phyloP scores from a whole-genome alignment of 1,139 yeast species.

The Kazachstania sp. region DNA sequence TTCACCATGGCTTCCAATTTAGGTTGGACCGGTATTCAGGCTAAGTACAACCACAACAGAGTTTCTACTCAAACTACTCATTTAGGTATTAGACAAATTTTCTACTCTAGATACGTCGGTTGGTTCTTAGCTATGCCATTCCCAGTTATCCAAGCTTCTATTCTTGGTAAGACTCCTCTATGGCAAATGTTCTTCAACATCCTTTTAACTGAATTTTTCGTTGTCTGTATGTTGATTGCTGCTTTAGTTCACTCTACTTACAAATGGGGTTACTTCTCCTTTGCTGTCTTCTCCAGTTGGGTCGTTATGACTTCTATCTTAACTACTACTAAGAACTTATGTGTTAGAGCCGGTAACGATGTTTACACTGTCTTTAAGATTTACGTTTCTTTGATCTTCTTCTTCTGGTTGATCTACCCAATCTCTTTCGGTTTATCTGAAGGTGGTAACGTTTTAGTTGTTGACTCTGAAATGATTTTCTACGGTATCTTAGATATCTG shows the following conservation, averaged over 20 bases:
- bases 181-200: constrained; percentile 36
- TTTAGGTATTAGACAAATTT: constrained; percentile 50
- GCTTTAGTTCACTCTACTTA: constrained; percentile 46
- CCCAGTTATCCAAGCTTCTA: constrained; percentile 40
- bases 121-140: constrained; percentile 60
- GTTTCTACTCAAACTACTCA: constrained; percentile 28
- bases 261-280: constrained; percentile 44
- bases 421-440: constrained; percentile 54
- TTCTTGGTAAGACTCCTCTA: constrained; percentile 37
- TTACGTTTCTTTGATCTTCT: constrained; percentile 20
- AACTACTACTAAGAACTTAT: constrained; percentile 23
- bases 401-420: constrained; percentile 45
- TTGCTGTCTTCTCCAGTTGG: constrained; percentile 31
- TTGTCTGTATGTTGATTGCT: constrained; percentile 49
- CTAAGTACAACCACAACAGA: constrained; percentile 48
- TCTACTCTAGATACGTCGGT: constrained; percentile 57
- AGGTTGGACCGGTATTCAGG: constrained; percentile 49
- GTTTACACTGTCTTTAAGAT: constrained; percentile 14
- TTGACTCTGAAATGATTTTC: constrained; percentile 56
- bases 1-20: constrained; percentile 60
- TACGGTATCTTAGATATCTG: constrained; percentile 52
- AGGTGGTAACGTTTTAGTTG: constrained; percentile 58
- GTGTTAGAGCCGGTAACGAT: constrained; percentile 17
- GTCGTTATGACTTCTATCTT: constrained; percentile 19
- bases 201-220: constrained; percentile 42